These are phyloP conservation scores for Termitomyces sp. DNA, from an alignment of 768 basidiomycete species.

Conservation along the genomic window DNA sequence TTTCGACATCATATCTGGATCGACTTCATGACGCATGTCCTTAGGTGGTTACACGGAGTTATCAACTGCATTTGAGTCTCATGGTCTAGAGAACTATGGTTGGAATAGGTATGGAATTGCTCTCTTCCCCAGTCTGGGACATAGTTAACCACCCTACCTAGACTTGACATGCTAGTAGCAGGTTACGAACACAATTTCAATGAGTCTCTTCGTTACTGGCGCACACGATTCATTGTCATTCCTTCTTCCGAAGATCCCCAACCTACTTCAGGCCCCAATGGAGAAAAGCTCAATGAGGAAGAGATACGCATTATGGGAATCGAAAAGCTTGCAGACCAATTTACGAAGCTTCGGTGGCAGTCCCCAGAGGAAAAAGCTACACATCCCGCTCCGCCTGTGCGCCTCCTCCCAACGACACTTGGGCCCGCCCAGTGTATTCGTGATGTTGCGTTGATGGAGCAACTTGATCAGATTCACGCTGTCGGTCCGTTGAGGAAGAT, in stretches of 20 bases:
- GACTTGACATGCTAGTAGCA: slow-evolving; percentile 82
- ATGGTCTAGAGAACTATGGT: slow-evolving; percentile 78
- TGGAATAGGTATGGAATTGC: slow-evolving; percentile 69
- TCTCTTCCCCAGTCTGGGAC: not conserved
- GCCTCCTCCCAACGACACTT: slow-evolving; percentile 82
- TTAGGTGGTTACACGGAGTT: slow-evolving; percentile 78
- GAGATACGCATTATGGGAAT: slow-evolving; percentile 88
- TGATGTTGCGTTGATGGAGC: slow-evolving; percentile 75
- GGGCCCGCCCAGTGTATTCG: slow-evolving; percentile 76
- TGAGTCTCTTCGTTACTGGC: slow-evolving; percentile 88
- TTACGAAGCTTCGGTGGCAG: slow-evolving; percentile 83
- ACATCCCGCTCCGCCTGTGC: slow-evolving; percentile 53
- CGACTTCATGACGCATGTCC: not conserved
- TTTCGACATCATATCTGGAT: not conserved
- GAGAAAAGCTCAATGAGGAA: slow-evolving; percentile 79
- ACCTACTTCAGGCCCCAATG: slow-evolving; percentile 52
- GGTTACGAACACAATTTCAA: slow-evolving; percentile 79
- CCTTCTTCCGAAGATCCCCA: slow-evolving; percentile 74
- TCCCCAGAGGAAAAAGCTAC: slow-evolving; percentile 51
- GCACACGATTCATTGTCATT: slow-evolving; percentile 90
- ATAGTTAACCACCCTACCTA: slow-evolving; percentile 24
- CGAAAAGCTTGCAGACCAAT: slow-evolving; percentile 86
- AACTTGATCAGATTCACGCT: slow-evolving; percentile 78
- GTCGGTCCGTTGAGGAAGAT: slow-evolving; percentile 75
- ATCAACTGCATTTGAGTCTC: slow-evolving; percentile 68